Conservation (phyloP, 140 eudicot genomes). For the Cichorium intybus region DNA sequence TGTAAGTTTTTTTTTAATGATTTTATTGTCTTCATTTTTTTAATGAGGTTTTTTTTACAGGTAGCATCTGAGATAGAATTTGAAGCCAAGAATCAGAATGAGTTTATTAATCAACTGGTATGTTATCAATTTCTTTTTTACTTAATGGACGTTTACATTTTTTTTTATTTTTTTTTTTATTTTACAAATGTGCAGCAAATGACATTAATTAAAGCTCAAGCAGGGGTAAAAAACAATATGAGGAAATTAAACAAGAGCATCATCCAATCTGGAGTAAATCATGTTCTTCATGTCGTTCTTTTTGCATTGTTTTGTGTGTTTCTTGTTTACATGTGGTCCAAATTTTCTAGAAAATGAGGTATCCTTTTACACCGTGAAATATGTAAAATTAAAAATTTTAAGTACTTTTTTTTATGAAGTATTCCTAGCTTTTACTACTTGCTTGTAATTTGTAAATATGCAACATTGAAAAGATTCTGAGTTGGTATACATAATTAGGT, state of each 20-base stretch:
- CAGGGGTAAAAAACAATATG: constrained; percentile 92
- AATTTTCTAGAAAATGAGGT: constrained; percentile 59
- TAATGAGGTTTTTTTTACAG: constrained; percentile 52
- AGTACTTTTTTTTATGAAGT: neutral
- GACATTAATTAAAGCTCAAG: constrained; percentile 88
- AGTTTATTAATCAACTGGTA: constrained; percentile 87
- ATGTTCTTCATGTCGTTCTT: constrained; percentile 85
- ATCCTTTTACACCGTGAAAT: neutral
- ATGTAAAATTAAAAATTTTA: neutral
- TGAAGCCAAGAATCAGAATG: constrained; percentile 88
- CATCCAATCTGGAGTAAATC: constrained; percentile 67
- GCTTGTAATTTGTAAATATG: neutral
- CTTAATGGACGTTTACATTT: no score
- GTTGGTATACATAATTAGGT: no score
- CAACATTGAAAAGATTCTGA: no score
- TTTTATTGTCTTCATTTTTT: neutral
- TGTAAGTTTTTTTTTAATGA: constrained; percentile 30
- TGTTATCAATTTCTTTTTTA: neutral
- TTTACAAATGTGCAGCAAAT: constrained; percentile 64
- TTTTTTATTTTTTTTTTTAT: no score
- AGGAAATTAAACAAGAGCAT: constrained; percentile 89
- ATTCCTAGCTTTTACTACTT: neutral
- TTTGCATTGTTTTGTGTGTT: constrained; percentile 68
- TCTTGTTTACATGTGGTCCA: constrained; percentile 62
- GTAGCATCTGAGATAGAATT: constrained; percentile 86